A percentile compares a stretch with the other conserved stretches of the same genome.
Evolutionary conservation across 2,329 filamentous ascomycete species (phyloP).

Genomic region (Rachicladosporium sp.): DNA sequence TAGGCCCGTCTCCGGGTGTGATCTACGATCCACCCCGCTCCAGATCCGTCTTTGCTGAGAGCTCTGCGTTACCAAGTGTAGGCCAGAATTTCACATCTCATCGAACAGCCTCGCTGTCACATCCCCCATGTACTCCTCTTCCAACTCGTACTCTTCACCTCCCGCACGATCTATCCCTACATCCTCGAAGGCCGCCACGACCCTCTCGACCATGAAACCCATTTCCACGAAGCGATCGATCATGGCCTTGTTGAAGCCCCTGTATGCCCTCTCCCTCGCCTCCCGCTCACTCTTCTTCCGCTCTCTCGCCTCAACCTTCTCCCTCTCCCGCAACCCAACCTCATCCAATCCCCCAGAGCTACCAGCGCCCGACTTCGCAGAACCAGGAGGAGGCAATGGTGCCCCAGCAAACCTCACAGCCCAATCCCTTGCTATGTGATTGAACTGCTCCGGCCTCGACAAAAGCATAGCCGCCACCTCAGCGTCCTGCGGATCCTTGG

Average conservation of each 20-base stretch:
- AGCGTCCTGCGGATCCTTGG: constrained; percentile 91
- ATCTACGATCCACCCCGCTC: too few species aligned
- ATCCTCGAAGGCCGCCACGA: constrained; percentile 60
- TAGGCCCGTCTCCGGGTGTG: too few species aligned
- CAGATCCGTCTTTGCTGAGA: too few species aligned
- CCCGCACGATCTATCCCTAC: constrained; percentile 69
- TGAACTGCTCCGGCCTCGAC: constrained; percentile 64
- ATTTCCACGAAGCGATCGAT: constrained; percentile 77
- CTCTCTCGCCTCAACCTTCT: constrained; percentile 41
- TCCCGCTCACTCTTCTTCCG: constrained; percentile 43
- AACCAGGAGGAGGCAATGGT: constrained; percentile 47
- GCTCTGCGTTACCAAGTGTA: too few species aligned
- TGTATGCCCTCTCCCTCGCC: constrained; percentile 44
- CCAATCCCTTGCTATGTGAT: constrained; percentile 78
- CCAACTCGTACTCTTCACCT: constrained; percentile 73
- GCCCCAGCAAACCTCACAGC: constrained; percentile 73
- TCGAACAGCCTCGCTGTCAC: constrained; percentile 75
- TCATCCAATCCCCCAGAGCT: constrained; percentile 12
- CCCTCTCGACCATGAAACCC: constrained; percentile 81
- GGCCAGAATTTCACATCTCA: constrained; percentile 43
- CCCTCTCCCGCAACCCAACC: constrained; percentile 39
- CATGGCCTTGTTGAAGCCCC: constrained; percentile 74
- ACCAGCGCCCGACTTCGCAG: constrained; percentile 15
- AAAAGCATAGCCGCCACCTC: constrained; percentile 89
- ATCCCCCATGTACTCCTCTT: constrained; percentile 81